Base-by-base conservation (phyloP, 2,329 filamentous ascomycete genomes). In the Trichoderma brevicompactum region DNA sequence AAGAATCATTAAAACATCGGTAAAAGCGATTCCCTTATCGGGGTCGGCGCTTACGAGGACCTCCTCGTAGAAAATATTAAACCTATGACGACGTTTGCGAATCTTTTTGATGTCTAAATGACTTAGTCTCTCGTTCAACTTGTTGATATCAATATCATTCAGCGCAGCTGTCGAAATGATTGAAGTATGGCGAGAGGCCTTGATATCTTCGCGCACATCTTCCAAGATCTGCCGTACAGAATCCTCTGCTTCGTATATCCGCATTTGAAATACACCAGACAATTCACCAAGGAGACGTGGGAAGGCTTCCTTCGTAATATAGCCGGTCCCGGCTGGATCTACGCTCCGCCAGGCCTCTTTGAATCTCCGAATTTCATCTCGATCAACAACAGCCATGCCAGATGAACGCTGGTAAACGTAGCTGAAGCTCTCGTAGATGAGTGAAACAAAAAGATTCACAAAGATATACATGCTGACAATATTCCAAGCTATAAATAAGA, bases 401-500 rank as follows among this genome's bases (percentile, higher is more conserved):
- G 92, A 97, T 67, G 94, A 97, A 68, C 93, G 88, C 79, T 99
- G 96, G 76, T 98, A 99, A 69, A 99, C 95, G 74, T 99, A 99
- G 76, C 93, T 97, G 83, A 99, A 99, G 79, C 94, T 98, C 81
- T 99, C 95, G 79, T 96, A 99, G 71, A 99, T 99, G 76, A 99
- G 88, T 55, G 95, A 99, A 66, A 99, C 94, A 77, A 99, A 99
- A 74, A 99, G 81, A 74, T 94, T 97, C 74, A 98, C 94, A 74
- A 99, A 99, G 73, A 99, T 96, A 79, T 99, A 99, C 95, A 99
- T 99, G 90, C 94, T 98, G 78, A 99, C 85, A 72, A 99, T 94
- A 81, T 99, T 99, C 95, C 95, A 99, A 5, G 90, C 87, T 65
- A 98, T 93, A 80, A 99, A 99, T 9, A 99, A 82, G 40, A 89